Percentiles rank a stretch among this genome's conserved stretches.
Evolutionary conservation across 2,329 filamentous ascomycete genomes (phyloP).

Genomic region (Fusarium piperis): DNA sequence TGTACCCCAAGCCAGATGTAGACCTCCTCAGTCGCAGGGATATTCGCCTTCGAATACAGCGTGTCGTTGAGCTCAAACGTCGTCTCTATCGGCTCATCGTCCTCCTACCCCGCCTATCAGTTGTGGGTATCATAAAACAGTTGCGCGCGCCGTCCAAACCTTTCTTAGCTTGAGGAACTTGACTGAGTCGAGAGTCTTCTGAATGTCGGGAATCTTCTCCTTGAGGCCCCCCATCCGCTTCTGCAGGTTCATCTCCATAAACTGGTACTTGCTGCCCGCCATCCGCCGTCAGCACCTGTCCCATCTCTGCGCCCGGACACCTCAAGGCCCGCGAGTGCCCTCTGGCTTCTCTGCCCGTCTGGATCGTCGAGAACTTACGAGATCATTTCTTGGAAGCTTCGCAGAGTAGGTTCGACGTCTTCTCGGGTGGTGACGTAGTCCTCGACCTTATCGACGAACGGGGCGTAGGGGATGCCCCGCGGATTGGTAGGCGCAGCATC

Average conservation of each 20-base stretch:
- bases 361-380: slow-evolving; percentile 66
- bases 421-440: slow-evolving; percentile 83
- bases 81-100: slow-evolving; percentile 80
- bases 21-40: slow-evolving; percentile 87
- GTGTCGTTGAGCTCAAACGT: slow-evolving; percentile 98
- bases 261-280: slow-evolving; percentile 89
- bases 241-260: slow-evolving; percentile 97
- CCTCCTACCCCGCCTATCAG: slow-evolving; percentile 51
- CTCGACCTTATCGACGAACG: slow-evolving; percentile 88
- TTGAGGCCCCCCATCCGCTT: slow-evolving; percentile 81
- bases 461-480: slow-evolving; percentile 83
- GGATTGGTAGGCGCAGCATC: slow-evolving; percentile 74
- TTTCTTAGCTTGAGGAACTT: slow-evolving; percentile 82
- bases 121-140: not conserved
- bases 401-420: slow-evolving; percentile 82
- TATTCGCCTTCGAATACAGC: slow-evolving; percentile 85
- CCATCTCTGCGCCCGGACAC: not conserved
- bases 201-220: slow-evolving; percentile 97
- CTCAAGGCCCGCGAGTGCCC: slow-evolving; percentile 18
- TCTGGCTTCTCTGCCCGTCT: slow-evolving; percentile 7
- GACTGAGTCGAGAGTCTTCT: slow-evolving; percentile 94
- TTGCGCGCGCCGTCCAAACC: slow-evolving; percentile 52
- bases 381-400: slow-evolving; percentile 93
- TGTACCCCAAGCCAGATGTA: slow-evolving; percentile 93
- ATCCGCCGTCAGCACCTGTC: slow-evolving; percentile 29